Evolutionary conservation across 2,329 filamentous ascomycete species (phyloP), one percentile per base, ranked within the genome.

Genomic region (Pseudogymnoascus sp.): DNA sequence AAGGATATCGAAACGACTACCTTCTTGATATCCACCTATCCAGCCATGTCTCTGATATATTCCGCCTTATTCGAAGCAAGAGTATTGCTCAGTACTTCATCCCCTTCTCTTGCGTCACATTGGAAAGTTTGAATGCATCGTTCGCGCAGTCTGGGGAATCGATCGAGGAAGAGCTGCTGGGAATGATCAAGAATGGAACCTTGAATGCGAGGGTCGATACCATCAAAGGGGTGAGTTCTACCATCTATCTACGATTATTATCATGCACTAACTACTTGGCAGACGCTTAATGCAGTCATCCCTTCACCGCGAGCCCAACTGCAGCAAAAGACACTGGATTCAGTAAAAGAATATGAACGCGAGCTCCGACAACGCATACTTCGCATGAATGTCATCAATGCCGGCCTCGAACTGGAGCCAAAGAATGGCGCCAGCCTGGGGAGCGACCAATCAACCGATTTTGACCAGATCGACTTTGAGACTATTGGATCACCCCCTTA

Each of bases 11-110:
- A 60, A 78, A 86, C 37, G 95, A 99, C 75, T 97, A 95, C 73
- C 81, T 93, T n/a, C 84, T 97, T 4, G 95, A 99, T 72, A 79
- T 96, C 19, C 88, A 96, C 74, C 82, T 99, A 6, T 87, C 90
- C 64, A 84, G 81, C 66, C 90, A 96, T 67, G 79, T 97, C 16
- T 72, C 81, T 38, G 76, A 78, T 1, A 80, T 99, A 19, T 95
- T 93, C 76, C 79, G 82, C 10, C 79, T 80, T 59, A 92, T 99
- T 68, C 86, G 95, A 64, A 89, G 83, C 71, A 97, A 97, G 78
- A 93, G 93, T 71, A 97, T 99, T 64, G 85, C 93, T 24, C 91
- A 96, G 72, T 97, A 97, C 76, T 89, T 96, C 70, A 82, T 91
- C 24, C 93, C 95, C 0, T 99, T 96, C 75, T 96, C 89, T 44